These are phyloP conservation scores for Macrolepiota fuliginosa DNA, from an alignment of 768 basidiomycete species.

Conservation along the genomic window DNA sequence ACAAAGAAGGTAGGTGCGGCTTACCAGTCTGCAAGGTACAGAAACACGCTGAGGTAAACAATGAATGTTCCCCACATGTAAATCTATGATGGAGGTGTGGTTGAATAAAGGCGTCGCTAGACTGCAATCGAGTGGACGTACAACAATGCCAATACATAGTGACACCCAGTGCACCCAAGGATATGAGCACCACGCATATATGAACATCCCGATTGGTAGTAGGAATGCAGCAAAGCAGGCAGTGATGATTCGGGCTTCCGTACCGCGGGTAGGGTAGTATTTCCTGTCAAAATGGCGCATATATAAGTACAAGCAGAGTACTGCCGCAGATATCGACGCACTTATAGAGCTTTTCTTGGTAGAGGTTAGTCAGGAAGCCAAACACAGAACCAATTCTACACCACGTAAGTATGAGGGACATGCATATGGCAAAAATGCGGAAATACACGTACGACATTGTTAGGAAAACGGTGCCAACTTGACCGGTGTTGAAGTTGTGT, in stretches of 20 bases:
- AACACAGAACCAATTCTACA: constrained; percentile 55
- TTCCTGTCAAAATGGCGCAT: constrained; percentile 22
- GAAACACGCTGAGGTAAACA: constrained; percentile 58
- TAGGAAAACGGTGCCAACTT: constrained; percentile 59
- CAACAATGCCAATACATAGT: constrained; percentile 49
- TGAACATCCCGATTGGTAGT: constrained; percentile 62
- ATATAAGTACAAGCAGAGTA: not conserved
- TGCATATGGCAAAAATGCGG: not conserved
- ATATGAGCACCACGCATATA: constrained; percentile 70
- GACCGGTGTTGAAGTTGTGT: constrained; percentile 57
- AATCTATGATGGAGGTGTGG: constrained; percentile 28
- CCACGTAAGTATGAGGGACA: not conserved
- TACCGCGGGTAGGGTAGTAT: constrained; percentile 32
- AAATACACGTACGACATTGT: constrained; percentile 47
- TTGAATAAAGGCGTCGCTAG: not conserved
- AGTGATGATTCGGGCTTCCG: constrained; percentile 60
- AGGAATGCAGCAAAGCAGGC: constrained; percentile 54
- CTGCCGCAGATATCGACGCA: constrained; percentile 20
- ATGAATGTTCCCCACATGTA: constrained; percentile 50
- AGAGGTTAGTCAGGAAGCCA: constrained; percentile 43
- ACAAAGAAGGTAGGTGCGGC: constrained; percentile 14
- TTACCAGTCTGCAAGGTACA: constrained; percentile 65
- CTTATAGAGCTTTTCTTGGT: constrained; percentile 51
- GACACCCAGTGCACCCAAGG: constrained; percentile 58
- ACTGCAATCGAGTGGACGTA: constrained; percentile 17